Base-by-base conservation (phyloP, 345 rosid genomes). In the Rhizophora apiculata region DNA sequence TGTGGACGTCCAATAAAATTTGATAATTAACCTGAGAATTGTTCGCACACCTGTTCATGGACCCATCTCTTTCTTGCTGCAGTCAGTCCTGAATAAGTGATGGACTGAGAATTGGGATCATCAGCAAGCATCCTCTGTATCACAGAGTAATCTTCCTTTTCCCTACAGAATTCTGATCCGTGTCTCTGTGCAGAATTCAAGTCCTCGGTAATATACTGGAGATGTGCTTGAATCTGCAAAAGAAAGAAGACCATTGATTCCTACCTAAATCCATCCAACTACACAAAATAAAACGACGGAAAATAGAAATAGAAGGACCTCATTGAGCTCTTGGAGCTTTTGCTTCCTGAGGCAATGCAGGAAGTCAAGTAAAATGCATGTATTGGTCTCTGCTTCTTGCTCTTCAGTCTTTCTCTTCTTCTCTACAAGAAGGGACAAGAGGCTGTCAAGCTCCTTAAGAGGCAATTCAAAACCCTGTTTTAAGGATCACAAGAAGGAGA, bases 11-110 rank as follows among this genome's bases (percentile, higher is more conserved):
- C 49, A 43, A 43, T 13, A 43, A 43, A 43, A 43, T 22, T 22
- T 10, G 16, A 55, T 24, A 55, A 53, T 19, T 53, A 53, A 55
- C 30, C 24, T 27, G 29, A 8, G 20, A 6, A 36, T 58, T 63
- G n/a, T 74, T 75, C 30, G 74, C 85, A 68, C 67, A 93, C 93
- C 98, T 88, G 93, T 52, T 85, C 77, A 70, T 85, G 97, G 63
- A 86, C 85, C 68, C 96, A 87, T 70, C 86, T 93, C 78, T 93
- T 93, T 74, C 88, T 85, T 63, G 84, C 81, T 74, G 89, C 85
- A 32, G 84, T 74, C 20, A 82, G 79, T 68, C 87, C 78, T 62
- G 90, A 86, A 58, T 80, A 91, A 73, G 60, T 30, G 19, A 19
- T 8, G 21, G 19, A 21, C 60, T 53, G 18, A 29, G 60, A 30